These are phyloP conservation scores for Auriculariales sp. DNA, from an alignment of 768 basidiomycete species.

Conservation along the genomic window DNA sequence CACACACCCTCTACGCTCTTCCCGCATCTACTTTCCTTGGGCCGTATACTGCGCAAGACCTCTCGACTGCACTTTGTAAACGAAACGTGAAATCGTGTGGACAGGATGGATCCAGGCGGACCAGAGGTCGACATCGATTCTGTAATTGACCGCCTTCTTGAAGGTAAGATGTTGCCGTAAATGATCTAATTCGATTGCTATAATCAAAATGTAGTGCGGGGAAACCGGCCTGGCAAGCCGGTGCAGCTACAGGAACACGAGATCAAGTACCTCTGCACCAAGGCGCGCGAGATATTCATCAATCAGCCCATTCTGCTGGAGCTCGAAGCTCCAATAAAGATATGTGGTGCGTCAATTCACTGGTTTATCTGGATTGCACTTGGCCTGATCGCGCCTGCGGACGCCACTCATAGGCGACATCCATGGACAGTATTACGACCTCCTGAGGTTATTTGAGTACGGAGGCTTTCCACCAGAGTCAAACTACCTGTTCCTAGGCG, in stretches of 20 bases:
- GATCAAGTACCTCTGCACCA: conserved; percentile 98
- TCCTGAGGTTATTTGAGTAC: conserved; percentile 94
- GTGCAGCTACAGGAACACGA: conserved; percentile 98
- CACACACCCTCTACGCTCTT: no score
- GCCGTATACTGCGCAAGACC: no score
- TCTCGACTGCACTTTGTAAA: no score
- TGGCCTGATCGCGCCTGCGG: background rate
- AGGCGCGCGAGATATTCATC: conserved; percentile 98
- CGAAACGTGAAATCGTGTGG: background rate
- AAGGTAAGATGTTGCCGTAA: conserved; percentile 45
- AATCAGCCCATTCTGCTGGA: conserved; percentile 96
- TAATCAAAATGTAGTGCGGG: conserved; percentile 51
- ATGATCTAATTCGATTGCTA: background rate
- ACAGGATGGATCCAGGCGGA: conserved; percentile 43
- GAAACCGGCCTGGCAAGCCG: conserved; percentile 96
- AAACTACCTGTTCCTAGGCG: conserved; percentile 98
- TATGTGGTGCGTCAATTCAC: conserved; percentile 66
- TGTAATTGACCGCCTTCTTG: conserved; percentile 94
- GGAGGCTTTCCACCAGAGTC: conserved; percentile 99
- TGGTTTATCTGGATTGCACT: conserved; percentile 9
- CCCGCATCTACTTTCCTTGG: no score
- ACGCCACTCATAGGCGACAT: conserved; percentile 83
- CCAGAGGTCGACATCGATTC: conserved; percentile 96
- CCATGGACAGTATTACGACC: conserved; percentile 98
- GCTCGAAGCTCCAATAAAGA: conserved; percentile 98